Conservation (phyloP, 2,329 filamentous ascomycete genomes). For the Clonostachys rosea region DNA sequence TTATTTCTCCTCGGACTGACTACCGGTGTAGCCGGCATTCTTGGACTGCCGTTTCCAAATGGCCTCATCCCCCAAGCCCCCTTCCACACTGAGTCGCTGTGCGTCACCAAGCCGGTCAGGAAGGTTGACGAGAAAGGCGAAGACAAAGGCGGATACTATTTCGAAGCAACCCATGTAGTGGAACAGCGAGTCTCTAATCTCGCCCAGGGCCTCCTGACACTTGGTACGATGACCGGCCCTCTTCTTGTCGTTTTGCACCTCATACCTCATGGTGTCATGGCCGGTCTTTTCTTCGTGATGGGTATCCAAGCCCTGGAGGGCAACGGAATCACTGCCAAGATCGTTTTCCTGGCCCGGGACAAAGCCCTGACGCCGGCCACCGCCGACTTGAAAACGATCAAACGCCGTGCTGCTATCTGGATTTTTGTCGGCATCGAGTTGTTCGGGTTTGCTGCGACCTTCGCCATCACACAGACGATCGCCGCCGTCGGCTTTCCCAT, state of each 20-base stretch:
- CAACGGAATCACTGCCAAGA: conserved; percentile 73
- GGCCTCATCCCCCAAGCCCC: conserved; percentile 80
- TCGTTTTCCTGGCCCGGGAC: conserved; percentile 67
- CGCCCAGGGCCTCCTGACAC: conserved; percentile 70
- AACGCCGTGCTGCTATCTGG: conserved; percentile 65
- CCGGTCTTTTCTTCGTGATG: conserved; percentile 83
- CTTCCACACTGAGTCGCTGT: conserved; percentile 76
- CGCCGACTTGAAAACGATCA: conserved; percentile 56
- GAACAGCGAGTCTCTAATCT: conserved; percentile 79
- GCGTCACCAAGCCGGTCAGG: conserved; percentile 56
- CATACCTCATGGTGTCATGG: conserved; percentile 75
- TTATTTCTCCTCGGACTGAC: conserved; percentile 76
- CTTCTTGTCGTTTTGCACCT: conserved; percentile 70
- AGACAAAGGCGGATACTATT: conserved; percentile 50
- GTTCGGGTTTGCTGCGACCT: conserved; percentile 69
- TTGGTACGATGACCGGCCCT: conserved; percentile 75
- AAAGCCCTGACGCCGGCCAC: conserved; percentile 50
- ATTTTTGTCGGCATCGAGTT: conserved; percentile 65
- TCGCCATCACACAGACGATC: conserved; percentile 79
- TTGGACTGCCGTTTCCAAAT: conserved; percentile 78
- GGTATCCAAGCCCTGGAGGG: conserved; percentile 71
- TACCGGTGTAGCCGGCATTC: conserved; percentile 68
- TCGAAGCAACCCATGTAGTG: conserved; percentile 57
- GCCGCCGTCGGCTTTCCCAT: conserved; percentile 79
- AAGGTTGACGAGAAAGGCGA: conserved; percentile 47